phyloP scores from a whole-genome alignment of 2,329 filamentous ascomycete genomes.

The Parafenestella ontariensis region DNA sequence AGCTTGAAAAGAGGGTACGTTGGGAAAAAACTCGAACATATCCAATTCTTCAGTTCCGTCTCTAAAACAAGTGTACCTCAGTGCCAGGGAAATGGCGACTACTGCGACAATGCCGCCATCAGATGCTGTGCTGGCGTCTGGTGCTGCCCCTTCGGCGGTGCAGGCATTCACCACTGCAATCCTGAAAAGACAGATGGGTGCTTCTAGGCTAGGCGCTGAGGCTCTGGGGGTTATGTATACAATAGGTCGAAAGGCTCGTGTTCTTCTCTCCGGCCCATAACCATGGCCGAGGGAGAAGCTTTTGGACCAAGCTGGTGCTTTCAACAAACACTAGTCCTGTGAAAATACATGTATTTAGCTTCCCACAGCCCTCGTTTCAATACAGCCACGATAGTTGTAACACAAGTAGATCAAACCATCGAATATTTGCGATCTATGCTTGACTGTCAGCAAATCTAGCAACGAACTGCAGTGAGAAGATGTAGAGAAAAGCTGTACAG shows the following conservation, averaged over 20 bases:
- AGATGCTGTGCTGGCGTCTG: constrained; percentile 1
- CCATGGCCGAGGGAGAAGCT: no score
- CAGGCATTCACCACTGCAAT: constrained; percentile 2
- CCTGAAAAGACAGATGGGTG: background rate
- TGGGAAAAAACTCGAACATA: background rate
- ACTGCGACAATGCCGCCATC: background rate
- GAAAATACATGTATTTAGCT: background rate
- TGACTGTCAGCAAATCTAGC: no score
- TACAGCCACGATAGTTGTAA: no score
- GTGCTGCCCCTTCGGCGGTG: background rate
- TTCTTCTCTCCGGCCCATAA: background rate
- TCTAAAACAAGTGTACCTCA: background rate
- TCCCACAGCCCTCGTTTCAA: background rate
- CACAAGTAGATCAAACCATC: no score
- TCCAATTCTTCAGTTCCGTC: background rate
- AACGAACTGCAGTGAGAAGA: no score
- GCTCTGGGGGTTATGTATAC: background rate
- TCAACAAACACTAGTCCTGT: background rate
- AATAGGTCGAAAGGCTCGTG: background rate
- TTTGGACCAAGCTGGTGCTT: background rate
- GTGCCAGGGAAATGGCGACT: background rate
- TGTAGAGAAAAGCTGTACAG: no score
- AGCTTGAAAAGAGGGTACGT: constrained; percentile 1
- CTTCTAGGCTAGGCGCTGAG: background rate
- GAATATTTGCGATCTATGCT: no score